Percentiles rank a stretch among this genome's conserved stretches.
phyloP scores from a whole-genome alignment of 805 yeast species.

The Candida insectorum region DNA sequence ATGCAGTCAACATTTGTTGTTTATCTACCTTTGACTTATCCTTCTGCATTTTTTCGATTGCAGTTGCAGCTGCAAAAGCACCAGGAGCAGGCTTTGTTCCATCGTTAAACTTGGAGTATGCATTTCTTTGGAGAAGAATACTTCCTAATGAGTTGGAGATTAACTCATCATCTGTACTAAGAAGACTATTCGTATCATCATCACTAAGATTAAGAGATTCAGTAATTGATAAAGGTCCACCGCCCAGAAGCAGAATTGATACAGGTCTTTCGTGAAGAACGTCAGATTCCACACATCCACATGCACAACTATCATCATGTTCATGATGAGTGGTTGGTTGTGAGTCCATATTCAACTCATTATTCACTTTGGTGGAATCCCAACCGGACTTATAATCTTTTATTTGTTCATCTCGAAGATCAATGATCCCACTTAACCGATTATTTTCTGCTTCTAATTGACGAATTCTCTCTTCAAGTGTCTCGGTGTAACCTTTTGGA shows the following conservation, averaged over 20 bases:
- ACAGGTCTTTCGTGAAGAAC: slow-evolving; percentile 62
- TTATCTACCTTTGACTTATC: slow-evolving; percentile 22
- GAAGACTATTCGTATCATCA: slow-evolving; percentile 37
- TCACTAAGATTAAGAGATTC: slow-evolving; percentile 45
- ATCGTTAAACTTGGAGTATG: slow-evolving; percentile 10
- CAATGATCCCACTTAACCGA: slow-evolving; percentile 60
- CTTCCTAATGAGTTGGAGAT: slow-evolving; percentile 13
- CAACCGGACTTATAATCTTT: slow-evolving; percentile 27
- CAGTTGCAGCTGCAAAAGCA: slow-evolving; percentile 60
- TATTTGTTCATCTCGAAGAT: slow-evolving; percentile 61
- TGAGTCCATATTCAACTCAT: background rate
- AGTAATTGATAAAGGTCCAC: slow-evolving; percentile 26
- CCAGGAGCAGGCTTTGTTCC: slow-evolving; percentile 76
- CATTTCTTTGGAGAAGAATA: slow-evolving; percentile 10
- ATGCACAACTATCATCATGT: slow-evolving; percentile 46
- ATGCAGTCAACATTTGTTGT: slow-evolving; percentile 34
- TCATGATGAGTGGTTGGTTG: slow-evolving; percentile 9
- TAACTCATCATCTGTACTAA: slow-evolving; percentile 26
- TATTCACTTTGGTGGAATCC: too few relatives aligned
- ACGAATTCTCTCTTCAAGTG: slow-evolving; percentile 82
- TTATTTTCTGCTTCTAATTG: slow-evolving; percentile 81
- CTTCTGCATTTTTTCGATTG: slow-evolving; percentile 53
- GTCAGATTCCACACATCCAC: slow-evolving; percentile 56
- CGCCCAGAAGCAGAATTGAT: slow-evolving; percentile 52
- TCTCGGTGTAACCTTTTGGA: slow-evolving; percentile 91